phyloP scores from a whole-genome alignment of 495 filamentous ascomycete species.

The Daldinia caldariorum region DNA sequence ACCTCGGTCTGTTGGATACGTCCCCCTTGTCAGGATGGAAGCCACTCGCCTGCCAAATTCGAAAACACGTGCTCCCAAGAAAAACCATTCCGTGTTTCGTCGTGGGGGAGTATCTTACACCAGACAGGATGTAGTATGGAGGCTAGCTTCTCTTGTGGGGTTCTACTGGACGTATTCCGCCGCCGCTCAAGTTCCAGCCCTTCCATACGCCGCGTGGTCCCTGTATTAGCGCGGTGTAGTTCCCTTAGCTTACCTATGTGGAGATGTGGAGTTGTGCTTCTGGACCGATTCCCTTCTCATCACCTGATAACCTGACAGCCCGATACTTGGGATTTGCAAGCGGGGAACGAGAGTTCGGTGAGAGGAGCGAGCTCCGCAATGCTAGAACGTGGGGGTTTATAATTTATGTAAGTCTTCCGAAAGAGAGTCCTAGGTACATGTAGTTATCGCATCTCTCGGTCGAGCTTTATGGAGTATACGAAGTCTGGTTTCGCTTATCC shows the following conservation, averaged over 20 bases:
- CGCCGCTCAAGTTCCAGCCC: conserved; percentile 12
- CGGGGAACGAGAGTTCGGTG: conserved; percentile 14
- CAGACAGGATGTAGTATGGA: conserved; percentile 4
- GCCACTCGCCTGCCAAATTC: conserved; percentile 13
- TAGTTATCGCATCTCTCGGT: too few species aligned
- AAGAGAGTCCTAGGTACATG: too few species aligned
- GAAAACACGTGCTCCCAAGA: too few species aligned
- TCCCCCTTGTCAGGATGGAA: conserved; percentile 23
- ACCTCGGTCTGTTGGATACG: conserved; percentile 22
- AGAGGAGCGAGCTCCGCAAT: conserved; percentile 12
- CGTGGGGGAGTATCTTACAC: conserved; percentile 11
- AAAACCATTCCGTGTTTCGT: too few species aligned
- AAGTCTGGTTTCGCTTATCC: too few species aligned
- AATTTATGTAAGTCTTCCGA: not conserved
- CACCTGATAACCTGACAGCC: conserved; percentile 20
- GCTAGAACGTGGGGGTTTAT: not conserved
- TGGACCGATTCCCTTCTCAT: conserved; percentile 10
- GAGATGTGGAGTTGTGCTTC: conserved; percentile 25
- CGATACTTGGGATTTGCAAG: not conserved
- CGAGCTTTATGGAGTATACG: too few species aligned
- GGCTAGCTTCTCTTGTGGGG: conserved; percentile 23
- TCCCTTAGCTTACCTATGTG: conserved; percentile 6
- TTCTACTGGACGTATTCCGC: conserved; percentile 20
- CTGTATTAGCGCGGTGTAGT: not conserved
- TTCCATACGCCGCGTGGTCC: conserved; percentile 18